phyloP scores from a whole-genome alignment of 176 grass and related monocot species.

The Paspalum vaginatum region DNA sequence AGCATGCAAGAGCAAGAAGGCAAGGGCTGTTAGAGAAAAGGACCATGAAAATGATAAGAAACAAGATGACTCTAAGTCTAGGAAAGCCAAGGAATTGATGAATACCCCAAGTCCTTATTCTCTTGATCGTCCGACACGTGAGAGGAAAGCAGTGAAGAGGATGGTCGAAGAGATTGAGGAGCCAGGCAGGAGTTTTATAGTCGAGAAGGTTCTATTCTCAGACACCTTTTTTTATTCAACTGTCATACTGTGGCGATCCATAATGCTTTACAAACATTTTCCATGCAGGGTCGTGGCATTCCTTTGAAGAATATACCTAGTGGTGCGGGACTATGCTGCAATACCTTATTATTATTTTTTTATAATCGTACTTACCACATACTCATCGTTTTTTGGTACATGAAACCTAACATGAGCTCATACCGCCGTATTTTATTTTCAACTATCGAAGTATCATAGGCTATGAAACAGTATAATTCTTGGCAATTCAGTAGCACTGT shows the following conservation, averaged over 20 bases:
- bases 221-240: constrained; percentile 11
- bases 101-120: constrained; percentile 42
- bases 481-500: neutral
- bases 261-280: constrained; percentile 46
- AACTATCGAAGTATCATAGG: neutral
- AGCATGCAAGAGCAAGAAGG: constrained; percentile 61
- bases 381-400: constrained; percentile 1
- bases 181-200: constrained; percentile 48
- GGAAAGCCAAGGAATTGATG: constrained; percentile 45
- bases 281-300: constrained; percentile 80
- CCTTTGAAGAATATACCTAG: constrained; percentile 84
- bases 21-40: constrained; percentile 47
- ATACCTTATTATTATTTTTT: constrained; percentile 12
- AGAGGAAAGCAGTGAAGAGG: constrained; percentile 84
- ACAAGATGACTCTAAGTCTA: constrained; percentile 46
- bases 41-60: constrained; percentile 43
- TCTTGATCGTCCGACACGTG: constrained; percentile 68
- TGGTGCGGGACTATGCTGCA: constrained; percentile 46
- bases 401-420: constrained; percentile 5
- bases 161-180: constrained; percentile 94
- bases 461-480: neutral
- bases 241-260: neutral
- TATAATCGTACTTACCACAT: neutral
- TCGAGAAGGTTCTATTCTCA: constrained; percentile 73
- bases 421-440: neutral